Percentiles rank a stretch among this genome's conserved stretches.
Evolutionary conservation across 768 basidiomycete genomes (phyloP).

Genomic region (Mycena leptocephala): DNA sequence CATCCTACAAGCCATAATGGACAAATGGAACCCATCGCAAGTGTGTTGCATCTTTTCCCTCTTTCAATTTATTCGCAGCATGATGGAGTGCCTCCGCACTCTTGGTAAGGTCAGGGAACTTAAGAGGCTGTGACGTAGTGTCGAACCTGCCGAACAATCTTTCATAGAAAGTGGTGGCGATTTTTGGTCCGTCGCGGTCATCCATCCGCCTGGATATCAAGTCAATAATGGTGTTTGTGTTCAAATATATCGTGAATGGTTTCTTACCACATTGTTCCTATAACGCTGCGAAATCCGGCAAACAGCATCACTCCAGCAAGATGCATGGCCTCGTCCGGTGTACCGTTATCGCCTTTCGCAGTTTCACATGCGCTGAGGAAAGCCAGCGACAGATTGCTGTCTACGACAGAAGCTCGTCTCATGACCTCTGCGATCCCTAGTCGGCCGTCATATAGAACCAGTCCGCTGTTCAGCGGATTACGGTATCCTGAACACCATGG

Average conservation of each 20-base stretch:
- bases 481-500: no score
- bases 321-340: neutral
- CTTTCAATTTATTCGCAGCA: slow-evolving; percentile 10
- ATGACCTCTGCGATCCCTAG: slow-evolving; percentile 10
- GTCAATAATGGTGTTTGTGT: neutral
- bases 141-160: neutral
- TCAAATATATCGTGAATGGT: neutral
- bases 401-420: slow-evolving; percentile 1
- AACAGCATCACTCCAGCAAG: no score
- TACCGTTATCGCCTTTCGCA: neutral
- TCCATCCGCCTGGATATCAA: slow-evolving; percentile 4
- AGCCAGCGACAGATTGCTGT: slow-evolving; percentile 10
- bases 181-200: no score
- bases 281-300: slow-evolving; percentile 11
- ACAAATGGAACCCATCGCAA: no score
- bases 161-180: slow-evolving; percentile 9
- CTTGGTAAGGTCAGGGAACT: neutral
- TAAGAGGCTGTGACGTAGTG: neutral
- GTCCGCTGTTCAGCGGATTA: slow-evolving; percentile 15
- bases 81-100: slow-evolving; percentile 12
- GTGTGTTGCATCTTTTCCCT: neutral
- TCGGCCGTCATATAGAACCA: slow-evolving; percentile 9
- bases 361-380: no score
- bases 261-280: slow-evolving; percentile 20
- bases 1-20: no score